Conservation (phyloP, 495 filamentous ascomycete species). For the Aspergillus cavernicola region DNA sequence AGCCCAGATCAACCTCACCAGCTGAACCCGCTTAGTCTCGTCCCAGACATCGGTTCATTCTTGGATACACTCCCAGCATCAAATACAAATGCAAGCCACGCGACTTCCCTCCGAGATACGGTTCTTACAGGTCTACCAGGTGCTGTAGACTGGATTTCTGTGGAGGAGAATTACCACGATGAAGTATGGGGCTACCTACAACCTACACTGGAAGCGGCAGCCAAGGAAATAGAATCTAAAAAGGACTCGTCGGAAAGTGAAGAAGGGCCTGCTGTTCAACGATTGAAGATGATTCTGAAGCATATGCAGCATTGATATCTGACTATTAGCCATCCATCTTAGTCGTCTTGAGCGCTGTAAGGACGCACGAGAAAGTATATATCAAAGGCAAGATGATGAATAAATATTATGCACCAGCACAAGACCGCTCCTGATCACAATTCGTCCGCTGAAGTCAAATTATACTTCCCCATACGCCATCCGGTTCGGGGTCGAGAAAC, state of each 20-base stretch:
- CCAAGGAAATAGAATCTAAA: constrained; percentile 51
- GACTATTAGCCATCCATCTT: no score
- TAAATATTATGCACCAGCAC: no score
- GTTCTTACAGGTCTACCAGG: constrained; percentile 32
- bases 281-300: constrained; percentile 49
- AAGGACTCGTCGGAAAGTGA: constrained; percentile 36
- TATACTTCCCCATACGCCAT: no score
- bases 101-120: constrained; percentile 25
- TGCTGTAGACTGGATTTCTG: constrained; percentile 53
- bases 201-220: constrained; percentile 60
- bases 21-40: constrained; percentile 32
- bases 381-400: no score
- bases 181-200: constrained; percentile 75
- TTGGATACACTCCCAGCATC: constrained; percentile 21
- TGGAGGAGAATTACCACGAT: constrained; percentile 65
- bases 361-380: no score
- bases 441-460: no score
- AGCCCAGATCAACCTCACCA: background rate
- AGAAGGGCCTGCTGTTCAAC: constrained; percentile 42
- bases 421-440: no score
- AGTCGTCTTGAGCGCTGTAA: no score
- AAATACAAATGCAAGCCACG: background rate
- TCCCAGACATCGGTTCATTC: constrained; percentile 43
- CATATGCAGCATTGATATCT: constrained; percentile 37
- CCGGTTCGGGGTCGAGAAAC: no score